Evolutionary conservation across 1,139 yeast genomes (phyloP).

Genomic region (Blastobotrys arbuscula): DNA sequence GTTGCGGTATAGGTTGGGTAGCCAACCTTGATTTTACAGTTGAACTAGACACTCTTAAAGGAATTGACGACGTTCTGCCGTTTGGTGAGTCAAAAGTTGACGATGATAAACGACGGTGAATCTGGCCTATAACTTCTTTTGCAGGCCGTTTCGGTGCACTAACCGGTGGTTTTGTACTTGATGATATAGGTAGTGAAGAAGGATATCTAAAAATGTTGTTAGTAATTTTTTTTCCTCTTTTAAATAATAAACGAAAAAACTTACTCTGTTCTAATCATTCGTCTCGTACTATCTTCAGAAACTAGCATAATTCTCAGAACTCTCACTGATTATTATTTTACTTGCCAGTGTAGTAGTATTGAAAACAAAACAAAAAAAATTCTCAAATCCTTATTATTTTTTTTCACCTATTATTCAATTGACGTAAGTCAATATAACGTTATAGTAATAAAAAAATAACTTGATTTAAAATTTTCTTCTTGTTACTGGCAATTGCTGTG

Average conservation of each 20-base stretch:
- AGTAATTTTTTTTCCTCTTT: background rate
- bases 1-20: conserved; percentile 1
- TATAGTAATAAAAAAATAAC: too few species aligned
- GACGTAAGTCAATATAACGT: too few species aligned
- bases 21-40: background rate
- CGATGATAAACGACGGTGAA: conserved; percentile 21
- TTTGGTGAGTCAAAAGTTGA: conserved; percentile 9
- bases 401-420: too few species aligned
- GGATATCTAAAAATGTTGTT: conserved; percentile 13
- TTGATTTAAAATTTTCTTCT: too few species aligned
- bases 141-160: conserved; percentile 18
- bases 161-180: conserved; percentile 7
- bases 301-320: conserved; percentile 8
- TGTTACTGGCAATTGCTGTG: too few species aligned
- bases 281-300: conserved; percentile 6
- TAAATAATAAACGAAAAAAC: too few species aligned
- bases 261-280: conserved; percentile 9
- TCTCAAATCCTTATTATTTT: too few species aligned
- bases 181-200: conserved; percentile 20
- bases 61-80: conserved; percentile 18
- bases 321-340: too few species aligned
- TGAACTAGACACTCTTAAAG: conserved; percentile 13
- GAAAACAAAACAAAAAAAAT: too few species aligned
- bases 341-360: too few species aligned
- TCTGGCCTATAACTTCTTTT: conserved; percentile 23